phyloP scores from a whole-genome alignment of 176 grass and related monocot species.

The Carex scoparia region DNA sequence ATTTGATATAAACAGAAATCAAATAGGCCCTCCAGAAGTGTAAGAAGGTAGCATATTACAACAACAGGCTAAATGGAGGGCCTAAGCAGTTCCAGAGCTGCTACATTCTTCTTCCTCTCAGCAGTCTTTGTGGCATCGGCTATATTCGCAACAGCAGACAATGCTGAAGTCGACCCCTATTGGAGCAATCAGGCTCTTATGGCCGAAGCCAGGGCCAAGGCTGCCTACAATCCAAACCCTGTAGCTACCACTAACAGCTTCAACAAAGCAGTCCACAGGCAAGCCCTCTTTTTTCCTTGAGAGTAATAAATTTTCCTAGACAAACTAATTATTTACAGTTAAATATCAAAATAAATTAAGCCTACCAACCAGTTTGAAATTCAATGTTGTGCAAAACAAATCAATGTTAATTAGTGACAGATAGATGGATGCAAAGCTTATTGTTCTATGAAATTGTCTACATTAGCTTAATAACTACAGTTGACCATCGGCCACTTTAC shows the following conservation, averaged over 20 bases:
- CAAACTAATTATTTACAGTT: neutral
- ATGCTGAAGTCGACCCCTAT: conserved; percentile 42
- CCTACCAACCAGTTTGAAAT: neutral
- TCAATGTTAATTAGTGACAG: neutral
- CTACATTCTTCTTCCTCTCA: conserved; percentile 40
- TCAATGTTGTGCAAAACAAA: neutral
- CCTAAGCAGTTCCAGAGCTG: neutral
- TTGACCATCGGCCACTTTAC: neutral
- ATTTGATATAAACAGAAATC: neutral
- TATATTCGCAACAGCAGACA: conserved; percentile 16
- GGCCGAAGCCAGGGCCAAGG: conserved; percentile 9
- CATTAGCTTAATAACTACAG: neutral
- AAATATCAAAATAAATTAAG: neutral
- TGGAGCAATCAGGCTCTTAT: conserved; percentile 32
- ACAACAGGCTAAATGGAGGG: conserved; percentile 15
- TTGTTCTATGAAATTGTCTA: neutral
- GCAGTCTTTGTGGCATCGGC: conserved; percentile 35
- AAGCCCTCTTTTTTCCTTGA: neutral
- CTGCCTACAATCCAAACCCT: conserved; percentile 51
- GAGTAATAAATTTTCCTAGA: neutral
- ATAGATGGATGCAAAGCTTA: neutral
- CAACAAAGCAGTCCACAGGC: conserved; percentile 54
- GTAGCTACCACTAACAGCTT: conserved; percentile 40
- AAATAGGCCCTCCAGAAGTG: neutral
- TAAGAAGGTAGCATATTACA: neutral